Conservation (phyloP, 2,329 filamentous ascomycete genomes). For the Colletotrichum simmondsii region DNA sequence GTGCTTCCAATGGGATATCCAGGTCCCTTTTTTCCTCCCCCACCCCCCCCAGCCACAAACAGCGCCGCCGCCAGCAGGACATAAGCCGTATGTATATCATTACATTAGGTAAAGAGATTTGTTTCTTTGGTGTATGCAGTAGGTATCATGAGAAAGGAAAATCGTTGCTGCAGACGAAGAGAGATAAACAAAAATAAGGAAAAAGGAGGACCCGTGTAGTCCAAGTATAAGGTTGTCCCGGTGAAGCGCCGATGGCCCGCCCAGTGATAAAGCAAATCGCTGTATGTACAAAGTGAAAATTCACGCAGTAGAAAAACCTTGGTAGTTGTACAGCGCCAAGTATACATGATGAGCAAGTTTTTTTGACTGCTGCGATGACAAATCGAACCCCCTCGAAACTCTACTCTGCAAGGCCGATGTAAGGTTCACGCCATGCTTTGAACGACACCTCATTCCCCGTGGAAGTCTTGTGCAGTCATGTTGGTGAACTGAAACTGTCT, state of each 20-base stretch:
- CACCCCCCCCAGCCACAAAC: slow-evolving; percentile 18
- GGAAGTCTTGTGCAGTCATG: slow-evolving; percentile 43
- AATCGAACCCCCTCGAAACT: neutral
- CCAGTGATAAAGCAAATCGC: slow-evolving; percentile 13
- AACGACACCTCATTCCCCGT: slow-evolving; percentile 19
- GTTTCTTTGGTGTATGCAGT: slow-evolving; percentile 26
- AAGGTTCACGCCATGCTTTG: neutral
- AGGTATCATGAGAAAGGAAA: slow-evolving; percentile 24
- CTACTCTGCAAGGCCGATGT: neutral
- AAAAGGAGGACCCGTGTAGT: neutral
- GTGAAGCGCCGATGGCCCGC: slow-evolving; percentile 15
- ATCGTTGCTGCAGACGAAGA: slow-evolving; percentile 6
- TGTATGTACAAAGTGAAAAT: slow-evolving; percentile 11
- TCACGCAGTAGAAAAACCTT: neutral
- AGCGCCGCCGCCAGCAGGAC: slow-evolving; percentile 31
- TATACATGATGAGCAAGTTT: neutral
- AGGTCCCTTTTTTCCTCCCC: neutral
- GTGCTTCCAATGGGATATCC: slow-evolving; percentile 5
- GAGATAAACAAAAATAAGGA: neutral
- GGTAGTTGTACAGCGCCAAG: slow-evolving; percentile 21
- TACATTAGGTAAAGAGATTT: slow-evolving; percentile 33
- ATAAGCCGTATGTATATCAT: slow-evolving; percentile 32
- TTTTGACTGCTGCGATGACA: neutral
- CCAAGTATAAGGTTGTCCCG: neutral
- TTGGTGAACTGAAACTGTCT: slow-evolving; percentile 48